phyloP scores from a whole-genome alignment of 495 filamentous ascomycete genomes.

The Lichenothelia convexa region DNA sequence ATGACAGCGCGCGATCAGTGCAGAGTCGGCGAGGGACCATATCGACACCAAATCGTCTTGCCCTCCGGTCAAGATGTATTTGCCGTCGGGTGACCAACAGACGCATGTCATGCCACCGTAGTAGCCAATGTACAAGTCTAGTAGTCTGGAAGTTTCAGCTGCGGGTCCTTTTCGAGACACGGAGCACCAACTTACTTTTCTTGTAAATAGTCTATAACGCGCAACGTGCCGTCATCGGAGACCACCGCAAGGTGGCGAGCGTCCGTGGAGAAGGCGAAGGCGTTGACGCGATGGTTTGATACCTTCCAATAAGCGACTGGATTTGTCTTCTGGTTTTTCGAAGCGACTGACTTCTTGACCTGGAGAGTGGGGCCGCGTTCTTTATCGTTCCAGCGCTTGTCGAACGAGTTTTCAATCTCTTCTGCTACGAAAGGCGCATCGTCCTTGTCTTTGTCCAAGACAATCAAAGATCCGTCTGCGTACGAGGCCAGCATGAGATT shows the following conservation, averaged over 20 bases:
- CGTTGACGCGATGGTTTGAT: constrained; percentile 73
- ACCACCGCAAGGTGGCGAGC: constrained; percentile 74
- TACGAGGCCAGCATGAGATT: constrained; percentile 85
- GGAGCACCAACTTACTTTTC: constrained; percentile 49
- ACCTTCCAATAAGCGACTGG: constrained; percentile 82
- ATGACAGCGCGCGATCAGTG: constrained; percentile 79
- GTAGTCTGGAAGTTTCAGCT: constrained; percentile 43
- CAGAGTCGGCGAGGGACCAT: constrained; percentile 70
- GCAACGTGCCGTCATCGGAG: constrained; percentile 75
- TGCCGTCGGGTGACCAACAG: constrained; percentile 94
- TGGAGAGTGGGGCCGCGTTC: constrained; percentile 19
- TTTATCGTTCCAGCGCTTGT: constrained; percentile 11
- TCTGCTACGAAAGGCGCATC: constrained; percentile 60
- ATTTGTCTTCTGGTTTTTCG: constrained; percentile 82
- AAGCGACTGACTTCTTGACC: constrained; percentile 76
- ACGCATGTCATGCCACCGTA: constrained; percentile 86
- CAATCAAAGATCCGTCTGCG: constrained; percentile 80
- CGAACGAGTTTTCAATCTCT: constrained; percentile 10
- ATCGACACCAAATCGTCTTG: constrained; percentile 92
- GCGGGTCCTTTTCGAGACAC: constrained; percentile 2
- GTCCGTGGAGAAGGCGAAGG: constrained; percentile 79
- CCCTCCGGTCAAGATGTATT: constrained; percentile 86
- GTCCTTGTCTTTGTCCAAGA: constrained; percentile 98
- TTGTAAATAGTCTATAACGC: constrained; percentile 77
- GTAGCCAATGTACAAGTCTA: constrained; percentile 75